These are phyloP conservation scores for Acacia concinna DNA, from an alignment of 331 rosid species.

Conservation along the genomic window DNA sequence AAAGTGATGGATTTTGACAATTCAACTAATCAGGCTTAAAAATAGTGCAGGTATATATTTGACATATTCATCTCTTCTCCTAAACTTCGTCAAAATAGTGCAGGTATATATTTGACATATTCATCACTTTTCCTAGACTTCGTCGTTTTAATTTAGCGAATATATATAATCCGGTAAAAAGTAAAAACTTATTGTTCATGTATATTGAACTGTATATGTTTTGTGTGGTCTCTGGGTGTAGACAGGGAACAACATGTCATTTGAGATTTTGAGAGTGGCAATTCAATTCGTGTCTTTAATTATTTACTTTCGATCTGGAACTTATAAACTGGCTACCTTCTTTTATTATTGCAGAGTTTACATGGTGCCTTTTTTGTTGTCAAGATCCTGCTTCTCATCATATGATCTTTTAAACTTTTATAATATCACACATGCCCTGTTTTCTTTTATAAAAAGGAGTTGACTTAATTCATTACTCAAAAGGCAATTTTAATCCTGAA, in stretches of 20 bases:
- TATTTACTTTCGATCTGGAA: neutral
- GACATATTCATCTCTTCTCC: no score
- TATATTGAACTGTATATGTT: neutral
- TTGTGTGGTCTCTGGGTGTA: neutral
- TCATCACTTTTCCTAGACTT: slow-evolving; percentile 3
- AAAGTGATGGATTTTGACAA: slow-evolving; percentile 33
- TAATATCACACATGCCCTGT: neutral
- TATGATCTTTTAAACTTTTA: neutral
- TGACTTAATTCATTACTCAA: neutral
- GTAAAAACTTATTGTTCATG: neutral
- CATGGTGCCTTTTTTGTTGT: neutral
- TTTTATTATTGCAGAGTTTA: no score
- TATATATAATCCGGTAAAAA: neutral
- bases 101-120: slow-evolving; percentile 21
- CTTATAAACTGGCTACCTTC: neutral
- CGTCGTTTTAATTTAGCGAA: neutral
- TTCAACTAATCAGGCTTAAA: slow-evolving; percentile 19
- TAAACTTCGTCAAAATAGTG: no score
- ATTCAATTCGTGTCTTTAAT: neutral
- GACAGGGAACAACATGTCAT: neutral
- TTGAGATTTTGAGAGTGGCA: neutral
- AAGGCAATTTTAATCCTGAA: no score
- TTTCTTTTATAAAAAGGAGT: neutral
- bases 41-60: neutral
- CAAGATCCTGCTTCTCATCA: neutral